Base-by-base conservation (phyloP, 345 rosid species). In the Populus euphratica region DNA sequence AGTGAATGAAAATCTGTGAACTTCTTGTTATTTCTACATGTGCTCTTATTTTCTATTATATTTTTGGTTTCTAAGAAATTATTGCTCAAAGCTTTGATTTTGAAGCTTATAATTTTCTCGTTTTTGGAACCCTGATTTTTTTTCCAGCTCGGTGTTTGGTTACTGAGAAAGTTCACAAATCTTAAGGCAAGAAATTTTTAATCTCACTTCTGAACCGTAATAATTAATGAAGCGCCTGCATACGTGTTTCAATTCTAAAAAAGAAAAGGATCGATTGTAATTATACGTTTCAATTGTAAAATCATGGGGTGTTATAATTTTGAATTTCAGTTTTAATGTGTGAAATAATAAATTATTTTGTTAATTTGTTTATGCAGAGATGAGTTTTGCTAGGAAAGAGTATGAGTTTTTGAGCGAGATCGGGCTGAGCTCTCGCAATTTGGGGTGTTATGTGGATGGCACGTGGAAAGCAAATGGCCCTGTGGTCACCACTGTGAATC, bases 391-490 rank as follows among this genome's bases (percentile, higher is more conserved):
- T 10, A 86, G 73, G 84, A 85, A 90, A 78, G 94, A 83, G 79
- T 82, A 86, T 50, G 96, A 88, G 80, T 90, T 93, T 87, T 83
- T 96, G 85, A 86, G 86, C 27, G 98, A 92, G 88, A 87, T 96
- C 85, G 97, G 98, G 5, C 78, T 96, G 76, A 75, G 84, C 72
- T 70, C 92, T 63, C 84, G 85, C 63, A 96, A 90, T 79, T 49
- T 85, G 43, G 99, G 99, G 13, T 85, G 89, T 78, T 92, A 81
- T 80, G 91, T 93, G 68, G 81, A 64, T 81, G 99, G 99, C 69
- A 76, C 72, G 47, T 96, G 96, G 99, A 90, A 86, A 86, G 97
- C 89, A 21, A 78, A 56, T 72, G 98, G 99, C 29, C 90, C 97
- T 39, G 78, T 87, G 8, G 83, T 88, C 76, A 87, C 93, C 67